Percentiles rank a stretch among this genome's conserved stretches.
phyloP scores from a whole-genome alignment of 352 stramenopile species.

The Pythium aquatile region DNA sequence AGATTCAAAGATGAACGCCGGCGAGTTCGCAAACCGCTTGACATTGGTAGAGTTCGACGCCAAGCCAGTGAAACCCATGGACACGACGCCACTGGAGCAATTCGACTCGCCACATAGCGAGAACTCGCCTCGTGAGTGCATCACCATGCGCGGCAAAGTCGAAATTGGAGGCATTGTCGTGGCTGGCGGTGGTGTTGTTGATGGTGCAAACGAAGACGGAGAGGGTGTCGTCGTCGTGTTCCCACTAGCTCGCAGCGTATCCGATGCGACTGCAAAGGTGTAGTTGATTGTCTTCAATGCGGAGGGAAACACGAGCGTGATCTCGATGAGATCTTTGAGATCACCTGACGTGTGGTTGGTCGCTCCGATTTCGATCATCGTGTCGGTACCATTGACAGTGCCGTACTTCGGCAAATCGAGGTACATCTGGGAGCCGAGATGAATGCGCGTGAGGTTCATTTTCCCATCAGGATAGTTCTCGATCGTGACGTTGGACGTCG shows the following conservation, averaged over 20 bases:
- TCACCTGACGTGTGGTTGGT: not conserved
- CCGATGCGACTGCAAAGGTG: not conserved
- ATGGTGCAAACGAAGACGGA: not conserved
- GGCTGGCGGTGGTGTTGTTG: not conserved
- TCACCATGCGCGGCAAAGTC: not conserved
- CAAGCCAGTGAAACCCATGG: slow-evolving; percentile 9
- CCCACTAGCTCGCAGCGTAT: not conserved
- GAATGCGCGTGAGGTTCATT: slow-evolving; percentile 16
- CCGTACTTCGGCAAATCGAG: slow-evolving; percentile 10
- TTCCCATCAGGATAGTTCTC: not conserved
- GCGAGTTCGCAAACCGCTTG: not conserved
- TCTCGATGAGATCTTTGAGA: slow-evolving; percentile 2
- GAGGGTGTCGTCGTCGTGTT: not conserved
- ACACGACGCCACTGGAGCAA: not conserved
- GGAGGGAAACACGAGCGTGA: slow-evolving; percentile 12
- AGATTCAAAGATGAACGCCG: slow-evolving; percentile 3
- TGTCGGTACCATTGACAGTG: not conserved
- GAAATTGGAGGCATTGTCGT: not conserved
- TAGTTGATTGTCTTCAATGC: not conserved
- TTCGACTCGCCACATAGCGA: slow-evolving; percentile 8
- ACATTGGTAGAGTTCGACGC: not conserved
- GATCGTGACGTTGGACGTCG: not conserved
- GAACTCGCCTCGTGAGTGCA: not conserved
- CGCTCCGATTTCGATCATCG: not conserved
- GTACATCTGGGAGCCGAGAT: slow-evolving; percentile 4